phyloP scores from a whole-genome alignment of 2,329 filamentous ascomycete species.

The Ploettnerulaceae sp. region DNA sequence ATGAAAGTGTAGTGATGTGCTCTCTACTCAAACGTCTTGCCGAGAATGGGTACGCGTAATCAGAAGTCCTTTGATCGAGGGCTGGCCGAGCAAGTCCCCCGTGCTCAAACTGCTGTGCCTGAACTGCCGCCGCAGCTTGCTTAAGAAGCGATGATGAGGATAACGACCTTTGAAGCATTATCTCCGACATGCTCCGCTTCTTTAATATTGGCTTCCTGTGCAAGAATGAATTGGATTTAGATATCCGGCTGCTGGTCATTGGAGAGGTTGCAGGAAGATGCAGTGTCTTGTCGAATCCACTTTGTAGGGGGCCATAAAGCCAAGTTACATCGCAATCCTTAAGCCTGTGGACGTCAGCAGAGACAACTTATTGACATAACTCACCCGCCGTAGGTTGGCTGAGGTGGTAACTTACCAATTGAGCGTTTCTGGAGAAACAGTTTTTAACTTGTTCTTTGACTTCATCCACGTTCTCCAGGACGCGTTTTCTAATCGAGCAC shows the following conservation, averaged over 20 bases:
- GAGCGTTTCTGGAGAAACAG: conserved; percentile 82
- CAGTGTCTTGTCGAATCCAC: conserved; percentile 54
- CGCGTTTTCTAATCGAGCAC: conserved; percentile 83
- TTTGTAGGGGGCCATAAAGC: conserved; percentile 91
- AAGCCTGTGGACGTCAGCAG: conserved; percentile 53
- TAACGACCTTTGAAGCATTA: conserved; percentile 85
- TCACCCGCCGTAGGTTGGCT: neutral
- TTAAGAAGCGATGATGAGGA: conserved; percentile 86
- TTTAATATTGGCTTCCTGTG: conserved; percentile 77
- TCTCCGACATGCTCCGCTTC: conserved; percentile 92
- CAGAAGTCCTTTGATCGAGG: conserved; percentile 61
- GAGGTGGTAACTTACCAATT: conserved; percentile 67
- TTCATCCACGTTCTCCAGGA: conserved; percentile 98
- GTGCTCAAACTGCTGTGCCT: conserved; percentile 39
- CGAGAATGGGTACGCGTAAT: conserved; percentile 62
- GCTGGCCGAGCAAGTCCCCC: conserved; percentile 46
- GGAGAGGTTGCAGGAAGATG: conserved; percentile 39
- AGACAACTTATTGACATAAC: neutral
- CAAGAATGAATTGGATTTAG: conserved; percentile 55
- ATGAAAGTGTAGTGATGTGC: conserved; percentile 55
- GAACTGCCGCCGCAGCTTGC: conserved; percentile 43
- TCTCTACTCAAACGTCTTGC: conserved; percentile 57
- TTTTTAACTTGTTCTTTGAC: conserved; percentile 78
- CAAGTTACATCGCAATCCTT: conserved; percentile 98
- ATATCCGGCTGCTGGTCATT: conserved; percentile 49